Base-by-base conservation (phyloP, 2,329 filamentous ascomycete genomes). In the Pyrenochaeta sp. region DNA sequence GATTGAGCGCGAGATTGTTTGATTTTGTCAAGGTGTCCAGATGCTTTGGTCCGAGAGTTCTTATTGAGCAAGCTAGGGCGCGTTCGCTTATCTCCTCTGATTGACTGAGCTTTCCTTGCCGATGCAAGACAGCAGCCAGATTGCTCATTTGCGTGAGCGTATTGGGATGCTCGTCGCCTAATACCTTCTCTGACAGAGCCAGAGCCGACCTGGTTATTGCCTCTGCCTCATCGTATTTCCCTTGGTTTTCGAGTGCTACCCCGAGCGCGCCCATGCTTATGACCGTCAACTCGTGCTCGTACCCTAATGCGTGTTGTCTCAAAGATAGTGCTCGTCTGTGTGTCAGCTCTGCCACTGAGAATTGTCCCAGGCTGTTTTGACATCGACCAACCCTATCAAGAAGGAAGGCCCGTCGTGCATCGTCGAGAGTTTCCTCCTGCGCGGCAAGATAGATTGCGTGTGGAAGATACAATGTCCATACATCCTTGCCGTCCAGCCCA, bases 381-480 rank as follows among this genome's bases (percentile, higher is more conserved):
- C 46, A 53, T 24, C 24, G 28, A 22, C 47, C 49, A 22, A 52
- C 18, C 11, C 43, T 42, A 24, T 48, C 36, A 26, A 58, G 20
- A 22, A 56, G 42, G 19, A 24, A 37, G 35, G 29, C 36, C 20
- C 31, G 41, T 3, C 23, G 29, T 21, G 17, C 34, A 2, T 20
- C 17, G 13, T 46, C 37, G 10, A 38, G 13, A 9, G 19, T 21
- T 29, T 35, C 35, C 28, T 34, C 34, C 4, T 48, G 27, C 21
- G 31, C 23, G 23, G 38, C 35, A 20, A 52, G 38, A 7, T 51
- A 30, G 8, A 45, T 35, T 43, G 57, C 61, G 50, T 72, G 67
- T 20, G 67, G 60, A 7, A 72, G 41, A 43, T 69, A 71, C 29
- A 34, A n/a, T 14, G 41, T 53, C 61, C 62, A 72, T 17, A 48